Conservation (phyloP, 2,329 filamentous ascomycete genomes). For the Phyllosticta paracitricarpa region DNA sequence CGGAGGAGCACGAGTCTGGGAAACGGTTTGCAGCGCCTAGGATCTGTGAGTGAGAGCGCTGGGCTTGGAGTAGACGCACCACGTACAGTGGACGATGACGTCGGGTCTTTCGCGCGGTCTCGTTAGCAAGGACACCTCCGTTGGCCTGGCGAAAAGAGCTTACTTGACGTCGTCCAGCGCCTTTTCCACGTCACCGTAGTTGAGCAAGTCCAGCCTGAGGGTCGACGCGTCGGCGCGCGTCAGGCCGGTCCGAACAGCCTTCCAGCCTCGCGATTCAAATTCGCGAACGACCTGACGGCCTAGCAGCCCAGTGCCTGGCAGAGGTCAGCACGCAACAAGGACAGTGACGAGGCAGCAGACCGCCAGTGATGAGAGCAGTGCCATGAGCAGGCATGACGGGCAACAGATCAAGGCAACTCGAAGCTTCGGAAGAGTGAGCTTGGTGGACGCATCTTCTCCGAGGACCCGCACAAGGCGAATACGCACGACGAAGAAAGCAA, state of each 20-base stretch:
- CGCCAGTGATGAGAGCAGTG: conserved; percentile 69
- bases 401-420: neutral
- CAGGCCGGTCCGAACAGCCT: conserved; percentile 40
- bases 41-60: neutral
- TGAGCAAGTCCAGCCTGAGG: conserved; percentile 42
- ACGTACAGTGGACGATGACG: conserved; percentile 71
- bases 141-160: conserved; percentile 13
- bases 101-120: conserved; percentile 45
- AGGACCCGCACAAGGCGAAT: conserved; percentile 33
- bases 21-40: conserved; percentile 77
- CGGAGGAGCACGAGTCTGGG: conserved; percentile 72
- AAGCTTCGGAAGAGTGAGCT: neutral
- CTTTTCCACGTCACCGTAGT: conserved; percentile 34
- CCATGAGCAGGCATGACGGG: conserved; percentile 24
- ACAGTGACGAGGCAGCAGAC: conserved; percentile 16
- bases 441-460: conserved; percentile 39
- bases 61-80: conserved; percentile 1
- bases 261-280: conserved; percentile 57
- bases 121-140: neutral
- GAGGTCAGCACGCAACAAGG: conserved; percentile 3
- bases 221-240: conserved; percentile 63
- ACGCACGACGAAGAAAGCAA: conserved; percentile 43
- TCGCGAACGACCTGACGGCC: conserved; percentile 66
- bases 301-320: conserved; percentile 61
- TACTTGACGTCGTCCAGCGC: conserved; percentile 45